These are phyloP conservation scores for Prasinococcaceae sp. DNA, from an alignment of 139 green algal genomes.

Conservation along the genomic window DNA sequence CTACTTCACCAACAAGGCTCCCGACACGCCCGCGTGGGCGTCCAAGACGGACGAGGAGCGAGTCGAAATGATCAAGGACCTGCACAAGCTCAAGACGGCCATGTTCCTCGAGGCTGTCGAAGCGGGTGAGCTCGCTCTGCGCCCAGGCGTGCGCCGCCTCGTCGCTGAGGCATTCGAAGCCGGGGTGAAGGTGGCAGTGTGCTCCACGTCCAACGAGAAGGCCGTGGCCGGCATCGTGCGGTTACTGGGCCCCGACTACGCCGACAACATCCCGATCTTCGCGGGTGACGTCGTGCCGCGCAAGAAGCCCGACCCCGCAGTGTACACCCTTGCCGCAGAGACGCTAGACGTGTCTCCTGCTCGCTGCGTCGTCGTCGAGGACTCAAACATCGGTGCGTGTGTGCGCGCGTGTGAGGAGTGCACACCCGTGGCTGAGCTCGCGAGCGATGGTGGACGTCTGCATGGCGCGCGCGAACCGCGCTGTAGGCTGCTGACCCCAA, in stretches of 20 bases:
- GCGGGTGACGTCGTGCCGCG: slow-evolving; percentile 80
- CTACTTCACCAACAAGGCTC: slow-evolving; percentile 51
- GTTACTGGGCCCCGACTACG: slow-evolving; percentile 52
- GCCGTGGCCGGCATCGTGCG: slow-evolving; percentile 84
- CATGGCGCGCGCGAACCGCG: too few relatives aligned
- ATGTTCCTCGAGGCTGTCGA: slow-evolving; percentile 92
- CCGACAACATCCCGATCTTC: slow-evolving; percentile 65
- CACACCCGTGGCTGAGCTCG: too few relatives aligned
- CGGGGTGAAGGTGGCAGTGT: slow-evolving; percentile 85
- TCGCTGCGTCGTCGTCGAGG: slow-evolving; percentile 84
- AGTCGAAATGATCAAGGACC: slow-evolving; percentile 56
- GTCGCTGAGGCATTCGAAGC: slow-evolving; percentile 50
- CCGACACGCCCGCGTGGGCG: slow-evolving; percentile 23
- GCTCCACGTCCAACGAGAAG: slow-evolving; percentile 93
- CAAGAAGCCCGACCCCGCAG: slow-evolving; percentile 94
- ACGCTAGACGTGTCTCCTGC: slow-evolving; percentile 41
- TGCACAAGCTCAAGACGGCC: slow-evolving; percentile 88
- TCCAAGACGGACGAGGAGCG: slow-evolving; percentile 23
- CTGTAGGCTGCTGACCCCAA: too few relatives aligned
- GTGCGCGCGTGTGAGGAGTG: too few relatives aligned
- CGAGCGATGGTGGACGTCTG: too few relatives aligned
- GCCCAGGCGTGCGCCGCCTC: slow-evolving; percentile 59
- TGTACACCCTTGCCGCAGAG: slow-evolving; percentile 81
- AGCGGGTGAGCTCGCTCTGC: slow-evolving; percentile 62
- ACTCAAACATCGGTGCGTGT: slow-evolving; percentile 87